Evolutionary conservation across 2,329 filamentous ascomycete species (phyloP).

Genomic region (Beauveria sp.): DNA sequence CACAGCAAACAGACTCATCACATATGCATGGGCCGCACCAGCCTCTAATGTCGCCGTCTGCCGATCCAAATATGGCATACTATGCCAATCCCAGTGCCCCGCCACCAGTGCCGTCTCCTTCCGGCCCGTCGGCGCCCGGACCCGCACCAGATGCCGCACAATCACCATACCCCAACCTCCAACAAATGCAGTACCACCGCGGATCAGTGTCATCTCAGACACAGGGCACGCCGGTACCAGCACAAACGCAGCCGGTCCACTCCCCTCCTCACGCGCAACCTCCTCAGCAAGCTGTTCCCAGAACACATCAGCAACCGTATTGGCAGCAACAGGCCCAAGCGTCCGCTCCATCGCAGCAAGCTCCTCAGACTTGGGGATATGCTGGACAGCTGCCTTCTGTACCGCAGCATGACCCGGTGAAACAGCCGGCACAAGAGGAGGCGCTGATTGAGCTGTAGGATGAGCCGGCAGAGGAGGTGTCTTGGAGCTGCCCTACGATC

Average conservation of each 20-base stretch:
- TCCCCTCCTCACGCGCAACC: slow-evolving; percentile 24
- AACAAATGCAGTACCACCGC: slow-evolving; percentile 38
- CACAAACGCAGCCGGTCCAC: slow-evolving; percentile 20
- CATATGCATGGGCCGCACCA: slow-evolving; percentile 24
- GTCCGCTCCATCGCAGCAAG: slow-evolving; percentile 14
- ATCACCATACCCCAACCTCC: slow-evolving; percentile 47
- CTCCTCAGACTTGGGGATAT: slow-evolving; percentile 37
- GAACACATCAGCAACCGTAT: slow-evolving; percentile 22
- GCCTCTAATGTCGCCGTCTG: slow-evolving; percentile 20
- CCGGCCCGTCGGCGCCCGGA: slow-evolving; percentile 30
- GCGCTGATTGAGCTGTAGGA: slow-evolving; percentile 67
- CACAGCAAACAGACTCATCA: slow-evolving; percentile 24
- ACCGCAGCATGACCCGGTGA: slow-evolving; percentile 36
- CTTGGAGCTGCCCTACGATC: not conserved
- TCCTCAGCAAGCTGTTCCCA: slow-evolving; percentile 23
- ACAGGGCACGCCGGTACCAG: slow-evolving; percentile 25
- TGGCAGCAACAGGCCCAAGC: slow-evolving; percentile 17
- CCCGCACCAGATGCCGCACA: slow-evolving; percentile 33
- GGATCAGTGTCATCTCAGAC: slow-evolving; percentile 31
- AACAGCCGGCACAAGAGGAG: slow-evolving; percentile 58
- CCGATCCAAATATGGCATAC: slow-evolving; percentile 49
- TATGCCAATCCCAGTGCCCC: slow-evolving; percentile 41
- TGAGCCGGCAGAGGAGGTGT: not conserved
- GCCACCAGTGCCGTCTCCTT: slow-evolving; percentile 24
- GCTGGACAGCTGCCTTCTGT: slow-evolving; percentile 53